Evolutionary conservation across 495 filamentous ascomycete species (phyloP).

Genomic region (Neurospora africana): DNA sequence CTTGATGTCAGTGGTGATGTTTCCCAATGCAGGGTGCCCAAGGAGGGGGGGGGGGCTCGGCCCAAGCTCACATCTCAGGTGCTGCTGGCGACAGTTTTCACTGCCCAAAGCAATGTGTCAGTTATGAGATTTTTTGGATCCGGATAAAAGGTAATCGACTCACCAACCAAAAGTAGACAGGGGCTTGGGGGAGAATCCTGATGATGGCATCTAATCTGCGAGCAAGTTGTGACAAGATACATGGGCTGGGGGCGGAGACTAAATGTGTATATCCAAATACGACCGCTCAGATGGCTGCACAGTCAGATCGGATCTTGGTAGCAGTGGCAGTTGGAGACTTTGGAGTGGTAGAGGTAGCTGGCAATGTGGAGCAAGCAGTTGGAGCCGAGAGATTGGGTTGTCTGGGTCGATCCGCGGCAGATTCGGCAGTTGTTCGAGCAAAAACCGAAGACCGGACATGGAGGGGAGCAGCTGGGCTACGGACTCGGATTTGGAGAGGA

Average conservation of each 20-base stretch:
- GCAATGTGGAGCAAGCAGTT: not conserved
- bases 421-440: not conserved
- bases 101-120: slow-evolving; percentile 14
- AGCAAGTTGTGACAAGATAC: not conserved
- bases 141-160: slow-evolving; percentile 1
- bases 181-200: slow-evolving; percentile 1
- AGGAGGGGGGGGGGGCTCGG: slow-evolving; percentile 2
- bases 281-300: not conserved
- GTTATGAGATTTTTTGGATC: not conserved
- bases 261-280: not conserved
- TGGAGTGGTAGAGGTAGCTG: not conserved
- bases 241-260: not conserved
- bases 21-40: not conserved
- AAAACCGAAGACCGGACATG: not conserved
- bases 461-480: not conserved
- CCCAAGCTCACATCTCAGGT: slow-evolving; percentile 32
- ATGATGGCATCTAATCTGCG: not conserved
- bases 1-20: not conserved
- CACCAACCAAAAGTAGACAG: slow-evolving; percentile 22
- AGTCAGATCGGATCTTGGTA: not conserved
- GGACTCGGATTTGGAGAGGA: not conserved
- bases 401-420: not conserved
- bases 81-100: slow-evolving; percentile 35
- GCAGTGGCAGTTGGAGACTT: not conserved
- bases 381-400: not conserved